Percentiles rank a stretch among this genome's conserved stretches.
phyloP scores from a whole-genome alignment of 768 basidiomycete genomes.

The Amanita jacksonii region DNA sequence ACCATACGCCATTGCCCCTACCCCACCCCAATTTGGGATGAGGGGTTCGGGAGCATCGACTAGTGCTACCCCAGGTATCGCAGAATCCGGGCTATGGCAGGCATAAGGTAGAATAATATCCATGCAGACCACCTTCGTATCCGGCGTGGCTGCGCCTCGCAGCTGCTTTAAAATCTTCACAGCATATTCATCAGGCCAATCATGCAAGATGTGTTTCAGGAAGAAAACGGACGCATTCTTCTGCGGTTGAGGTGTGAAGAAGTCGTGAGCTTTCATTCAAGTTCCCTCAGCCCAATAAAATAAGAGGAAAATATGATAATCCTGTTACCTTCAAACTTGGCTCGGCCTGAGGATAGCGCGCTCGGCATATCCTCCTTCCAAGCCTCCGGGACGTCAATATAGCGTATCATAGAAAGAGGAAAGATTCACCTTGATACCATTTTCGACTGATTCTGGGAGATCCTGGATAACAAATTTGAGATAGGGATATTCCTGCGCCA shows the following conservation, averaged over 20 bases:
- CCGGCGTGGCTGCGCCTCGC: constrained; percentile 21
- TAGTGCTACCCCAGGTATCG: constrained; percentile 16
- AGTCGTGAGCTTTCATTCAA: constrained; percentile 21
- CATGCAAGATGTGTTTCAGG: constrained; percentile 26
- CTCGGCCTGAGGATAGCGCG: constrained; percentile 12
- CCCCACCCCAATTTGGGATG: constrained; percentile 29
- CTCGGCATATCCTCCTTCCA: constrained; percentile 11
- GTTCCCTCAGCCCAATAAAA: not conserved
- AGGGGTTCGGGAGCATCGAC: constrained; percentile 24
- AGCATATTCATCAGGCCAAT: constrained; percentile 27
- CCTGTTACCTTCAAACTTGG: constrained; percentile 14
- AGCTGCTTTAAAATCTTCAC: constrained; percentile 23
- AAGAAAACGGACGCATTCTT: constrained; percentile 27
- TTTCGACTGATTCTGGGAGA: constrained; percentile 10
- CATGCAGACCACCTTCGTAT: constrained; percentile 24
- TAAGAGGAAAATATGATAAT: not conserved
- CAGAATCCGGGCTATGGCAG: constrained; percentile 8
- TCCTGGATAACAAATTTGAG: constrained; percentile 20
- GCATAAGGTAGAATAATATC: constrained; percentile 25
- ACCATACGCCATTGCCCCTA: constrained; percentile 25
- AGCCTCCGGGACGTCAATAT: too few relatives aligned
- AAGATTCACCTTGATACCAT: not conserved
- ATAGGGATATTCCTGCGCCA: constrained; percentile 14
- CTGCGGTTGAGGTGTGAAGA: constrained; percentile 27
- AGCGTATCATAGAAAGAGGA: too few relatives aligned